phyloP scores from a whole-genome alignment of 768 basidiomycete genomes.

The Mycena filopes region DNA sequence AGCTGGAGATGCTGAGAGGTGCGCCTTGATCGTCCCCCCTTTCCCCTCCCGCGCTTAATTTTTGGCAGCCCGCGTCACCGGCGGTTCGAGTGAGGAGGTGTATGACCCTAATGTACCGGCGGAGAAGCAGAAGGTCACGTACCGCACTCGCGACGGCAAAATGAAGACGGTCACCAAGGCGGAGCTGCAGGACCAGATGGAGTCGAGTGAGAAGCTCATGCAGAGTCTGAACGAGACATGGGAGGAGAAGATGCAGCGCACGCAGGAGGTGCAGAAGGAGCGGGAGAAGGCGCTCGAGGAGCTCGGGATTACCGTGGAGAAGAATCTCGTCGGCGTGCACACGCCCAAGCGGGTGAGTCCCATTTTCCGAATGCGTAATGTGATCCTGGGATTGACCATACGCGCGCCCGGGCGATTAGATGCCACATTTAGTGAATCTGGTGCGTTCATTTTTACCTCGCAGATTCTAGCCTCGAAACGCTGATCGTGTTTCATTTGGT shows the following conservation, averaged over 20 bases:
- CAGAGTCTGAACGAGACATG: conserved; percentile 86
- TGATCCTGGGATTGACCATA: conserved; percentile 27
- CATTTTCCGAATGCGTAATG: conserved; percentile 4
- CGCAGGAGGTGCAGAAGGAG: conserved; percentile 95
- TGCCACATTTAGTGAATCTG: conserved; percentile 94
- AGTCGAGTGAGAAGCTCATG: conserved; percentile 92
- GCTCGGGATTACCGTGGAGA: conserved; percentile 97
- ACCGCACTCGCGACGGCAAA: conserved; percentile 91
- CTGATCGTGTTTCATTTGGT: conserved; percentile 17
- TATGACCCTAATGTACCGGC: conserved; percentile 93
- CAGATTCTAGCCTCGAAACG: conserved; percentile 22
- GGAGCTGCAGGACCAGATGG: conserved; percentile 96
- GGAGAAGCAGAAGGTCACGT: conserved; percentile 95
- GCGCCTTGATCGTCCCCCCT: conserved; percentile 37
- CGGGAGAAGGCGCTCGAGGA: conserved; percentile 98
- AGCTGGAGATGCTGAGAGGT: conserved; percentile 92
- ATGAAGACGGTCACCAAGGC: conserved; percentile 97
- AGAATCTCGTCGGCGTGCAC: conserved; percentile 95
- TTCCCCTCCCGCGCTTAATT: too few species aligned
- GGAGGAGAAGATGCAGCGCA: conserved; percentile 92
- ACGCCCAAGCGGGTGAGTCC: conserved; percentile 93
- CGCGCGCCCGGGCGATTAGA: conserved; percentile 55
- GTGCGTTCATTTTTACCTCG: conserved; percentile 56
- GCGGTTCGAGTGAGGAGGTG: conserved; percentile 73
- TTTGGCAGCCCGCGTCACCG: conserved; percentile 75